phyloP scores from a whole-genome alignment of 2,329 filamentous ascomycete genomes.

The Aspergillus clavatus region DNA sequence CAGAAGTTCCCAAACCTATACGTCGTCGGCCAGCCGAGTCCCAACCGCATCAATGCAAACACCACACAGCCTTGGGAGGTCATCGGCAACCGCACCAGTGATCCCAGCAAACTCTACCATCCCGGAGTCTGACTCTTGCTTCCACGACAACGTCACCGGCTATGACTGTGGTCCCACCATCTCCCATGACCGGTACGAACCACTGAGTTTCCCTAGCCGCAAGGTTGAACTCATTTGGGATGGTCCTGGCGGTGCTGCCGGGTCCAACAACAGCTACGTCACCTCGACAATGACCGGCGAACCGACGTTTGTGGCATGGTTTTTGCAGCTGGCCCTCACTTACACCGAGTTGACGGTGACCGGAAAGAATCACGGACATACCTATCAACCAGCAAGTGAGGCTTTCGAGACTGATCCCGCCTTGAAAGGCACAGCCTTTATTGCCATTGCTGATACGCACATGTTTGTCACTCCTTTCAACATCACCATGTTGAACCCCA shows the following conservation, averaged over 20 bases:
- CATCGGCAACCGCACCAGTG: slow-evolving; percentile 3
- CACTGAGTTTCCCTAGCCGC: slow-evolving; percentile 6
- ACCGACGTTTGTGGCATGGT: slow-evolving; percentile 8
- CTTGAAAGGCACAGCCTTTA: background rate
- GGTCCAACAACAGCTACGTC: slow-evolving; percentile 10
- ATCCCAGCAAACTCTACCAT: slow-evolving; percentile 4
- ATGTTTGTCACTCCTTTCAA: slow-evolving; percentile 4
- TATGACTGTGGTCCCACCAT: slow-evolving; percentile 3
- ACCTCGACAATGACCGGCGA: slow-evolving; percentile 6
- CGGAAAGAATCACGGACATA: slow-evolving; percentile 3
- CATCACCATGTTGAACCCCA: slow-evolving; percentile 2
- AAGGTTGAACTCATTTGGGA: slow-evolving; percentile 7
- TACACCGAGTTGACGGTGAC: slow-evolving; percentile 9
- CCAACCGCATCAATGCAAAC: slow-evolving; percentile 3
- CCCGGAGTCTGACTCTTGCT: background rate
- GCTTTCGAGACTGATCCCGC: background rate
- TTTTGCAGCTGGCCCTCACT: slow-evolving; percentile 8
- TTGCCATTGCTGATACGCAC: background rate
- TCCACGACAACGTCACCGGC: background rate
- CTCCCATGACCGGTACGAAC: slow-evolving; percentile 2
- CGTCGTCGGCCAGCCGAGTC: background rate
- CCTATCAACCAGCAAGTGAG: slow-evolving; percentile 2
- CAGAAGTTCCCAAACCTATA: background rate
- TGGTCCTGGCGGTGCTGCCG: background rate
- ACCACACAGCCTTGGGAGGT: slow-evolving; percentile 4